These are phyloP conservation scores for Leptoxyphium fumago DNA, from an alignment of 2,329 filamentous ascomycete genomes.

Conservation along the genomic window DNA sequence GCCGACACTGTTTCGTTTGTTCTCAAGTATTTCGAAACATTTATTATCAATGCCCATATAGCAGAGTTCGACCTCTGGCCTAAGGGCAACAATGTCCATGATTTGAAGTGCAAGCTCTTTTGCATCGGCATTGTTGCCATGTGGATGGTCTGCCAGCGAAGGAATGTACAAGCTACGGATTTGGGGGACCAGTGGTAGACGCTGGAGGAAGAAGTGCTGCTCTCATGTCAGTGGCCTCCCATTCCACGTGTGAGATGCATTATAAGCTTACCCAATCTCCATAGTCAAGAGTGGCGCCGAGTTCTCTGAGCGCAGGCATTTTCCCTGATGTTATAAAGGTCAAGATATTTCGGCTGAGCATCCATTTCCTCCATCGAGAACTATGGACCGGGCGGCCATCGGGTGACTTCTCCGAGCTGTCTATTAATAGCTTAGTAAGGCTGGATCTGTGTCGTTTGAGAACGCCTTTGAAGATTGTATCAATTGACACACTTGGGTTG, in stretches of 20 bases:
- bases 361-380: constrained; percentile 52
- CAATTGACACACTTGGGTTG: constrained; percentile 47
- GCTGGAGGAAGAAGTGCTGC: constrained; percentile 65
- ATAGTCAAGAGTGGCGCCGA: constrained; percentile 59
- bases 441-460: constrained; percentile 57
- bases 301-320: constrained; percentile 56
- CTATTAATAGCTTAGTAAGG: constrained; percentile 58
- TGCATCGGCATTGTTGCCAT: constrained; percentile 40
- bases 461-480: constrained; percentile 55
- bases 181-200: constrained; percentile 54
- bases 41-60: constrained; percentile 64
- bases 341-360: constrained; percentile 52
- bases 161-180: constrained; percentile 58
- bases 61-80: constrained; percentile 61
- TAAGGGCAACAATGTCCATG: constrained; percentile 61
- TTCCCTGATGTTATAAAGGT: constrained; percentile 61
- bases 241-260: neutral
- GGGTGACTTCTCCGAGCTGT: constrained; percentile 46
- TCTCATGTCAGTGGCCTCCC: constrained; percentile 1
- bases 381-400: constrained; percentile 23
- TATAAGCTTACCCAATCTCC: constrained; percentile 57
- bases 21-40: constrained; percentile 70
- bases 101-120: constrained; percentile 63
- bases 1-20: constrained; percentile 22
- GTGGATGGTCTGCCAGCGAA: constrained; percentile 48